Evolutionary conservation across 176 grass and related monocot species (phyloP).

Genomic region (Hordeum vulgare): DNA sequence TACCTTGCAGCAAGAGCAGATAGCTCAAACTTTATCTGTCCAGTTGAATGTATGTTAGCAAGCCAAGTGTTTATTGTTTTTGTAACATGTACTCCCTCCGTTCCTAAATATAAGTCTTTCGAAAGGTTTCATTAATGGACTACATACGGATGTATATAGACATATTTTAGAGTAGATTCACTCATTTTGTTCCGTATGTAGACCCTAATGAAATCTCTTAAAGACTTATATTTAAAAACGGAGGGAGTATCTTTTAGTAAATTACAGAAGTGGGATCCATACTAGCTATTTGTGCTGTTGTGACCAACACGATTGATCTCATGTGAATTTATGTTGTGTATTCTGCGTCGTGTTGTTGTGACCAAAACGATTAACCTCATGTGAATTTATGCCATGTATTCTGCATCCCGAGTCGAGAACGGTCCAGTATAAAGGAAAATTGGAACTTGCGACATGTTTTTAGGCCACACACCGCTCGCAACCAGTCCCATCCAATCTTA

Average conservation of each 20-base stretch:
- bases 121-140: too few relatives aligned
- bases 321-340: neutral
- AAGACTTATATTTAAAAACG: too few relatives aligned
- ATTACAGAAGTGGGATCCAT: neutral
- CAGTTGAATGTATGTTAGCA: constrained; percentile 14
- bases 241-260: neutral
- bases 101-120: too few relatives aligned
- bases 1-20: neutral
- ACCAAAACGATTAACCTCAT: neutral
- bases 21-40: neutral
- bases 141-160: too few relatives aligned
- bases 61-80: neutral
- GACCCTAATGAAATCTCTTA: too few relatives aligned
- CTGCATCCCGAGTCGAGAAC: too few relatives aligned
- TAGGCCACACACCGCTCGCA: too few relatives aligned
- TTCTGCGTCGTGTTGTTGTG: neutral
- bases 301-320: neutral
- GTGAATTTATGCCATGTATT: neutral
- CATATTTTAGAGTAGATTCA: too few relatives aligned
- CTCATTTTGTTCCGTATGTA: too few relatives aligned
- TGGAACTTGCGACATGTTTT: too few relatives aligned
- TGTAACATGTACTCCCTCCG: too few relatives aligned
- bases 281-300: neutral
- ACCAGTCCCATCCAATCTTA: too few relatives aligned
- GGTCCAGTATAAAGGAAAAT: neutral